Evolutionary conservation across 2,329 filamentous ascomycete species (phyloP).

Genomic region (Ophiostoma triangulosporum): DNA sequence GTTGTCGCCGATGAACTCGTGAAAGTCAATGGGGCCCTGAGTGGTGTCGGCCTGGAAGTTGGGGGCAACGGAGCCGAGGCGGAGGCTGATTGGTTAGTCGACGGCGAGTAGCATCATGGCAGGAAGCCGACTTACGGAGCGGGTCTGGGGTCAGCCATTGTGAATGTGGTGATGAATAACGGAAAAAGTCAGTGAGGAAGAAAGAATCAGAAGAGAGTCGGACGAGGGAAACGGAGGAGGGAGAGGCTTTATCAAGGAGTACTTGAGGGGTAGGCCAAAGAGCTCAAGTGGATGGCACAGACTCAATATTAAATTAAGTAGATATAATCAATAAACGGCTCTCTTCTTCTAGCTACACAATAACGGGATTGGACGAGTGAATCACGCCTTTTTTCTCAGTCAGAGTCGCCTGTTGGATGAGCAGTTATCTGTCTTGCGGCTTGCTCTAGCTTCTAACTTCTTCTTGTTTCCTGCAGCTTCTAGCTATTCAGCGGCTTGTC

Average conservation of each 20-base stretch:
- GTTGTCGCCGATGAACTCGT: slow-evolving; percentile 64
- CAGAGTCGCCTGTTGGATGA: neutral
- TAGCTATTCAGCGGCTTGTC: too few relatives aligned
- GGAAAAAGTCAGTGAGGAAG: neutral
- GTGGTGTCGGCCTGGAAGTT: slow-evolving; percentile 80
- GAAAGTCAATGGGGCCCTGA: slow-evolving; percentile 65
- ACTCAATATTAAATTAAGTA: too few relatives aligned
- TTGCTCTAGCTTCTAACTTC: neutral
- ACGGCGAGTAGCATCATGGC: too few relatives aligned
- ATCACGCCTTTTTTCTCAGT: slow-evolving; percentile 13
- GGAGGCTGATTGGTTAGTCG: slow-evolving; percentile 32
- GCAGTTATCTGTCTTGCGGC: neutral
- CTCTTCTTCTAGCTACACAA: neutral
- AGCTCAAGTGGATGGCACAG: neutral
- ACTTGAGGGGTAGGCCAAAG: neutral
- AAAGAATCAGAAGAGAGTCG: neutral
- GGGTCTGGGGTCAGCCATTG: slow-evolving; percentile 22
- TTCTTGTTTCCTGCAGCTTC: neutral
- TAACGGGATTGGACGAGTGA: slow-evolving; percentile 12
- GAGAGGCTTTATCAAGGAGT: neutral
- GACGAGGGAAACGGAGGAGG: neutral
- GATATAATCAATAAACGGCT: too few relatives aligned
- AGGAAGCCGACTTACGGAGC: slow-evolving; percentile 20
- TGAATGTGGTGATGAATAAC: slow-evolving; percentile 12
- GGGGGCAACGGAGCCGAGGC: slow-evolving; percentile 54